Base-by-base conservation (phyloP, 192 early-diverging fungal genomes). In the Rhizophagus sp. region DNA sequence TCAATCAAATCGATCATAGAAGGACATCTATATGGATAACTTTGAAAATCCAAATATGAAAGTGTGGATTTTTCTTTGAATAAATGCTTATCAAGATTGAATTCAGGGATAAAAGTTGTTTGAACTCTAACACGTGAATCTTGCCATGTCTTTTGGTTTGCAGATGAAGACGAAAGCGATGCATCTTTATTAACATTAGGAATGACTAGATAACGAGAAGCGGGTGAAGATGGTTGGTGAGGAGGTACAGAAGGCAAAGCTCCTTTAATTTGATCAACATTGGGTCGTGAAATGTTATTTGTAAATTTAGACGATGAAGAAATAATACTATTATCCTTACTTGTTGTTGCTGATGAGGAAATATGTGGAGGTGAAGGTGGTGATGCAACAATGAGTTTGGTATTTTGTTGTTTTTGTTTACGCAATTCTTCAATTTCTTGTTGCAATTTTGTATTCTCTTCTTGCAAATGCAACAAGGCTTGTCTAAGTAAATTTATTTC, bases 401-500 rank as follows among this genome's bases (percentile, higher is more conserved):
- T 30, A n/a, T 25, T 13, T 22, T 63, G n/a, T 27, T 63, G 62
- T 4, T 49, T 41, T 39, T 67, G 76, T 44, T 78, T 78, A 22
- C 77, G 77, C 34, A 79, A 57, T 79, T 68, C 47, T 68, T 79
- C 62, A 25, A 79, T 66, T 79, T 79, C 77, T 49, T 69, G 62
- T 69, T 66, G 41, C 44, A 79, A 69, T 52, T 68, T 79, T 57
- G 65, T 69, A n/a, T 79, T 79, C 49, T 79, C 77, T 52, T 79
- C 77, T 79, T 79, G 77, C 22, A 79, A 57, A 22, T 69, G 65
- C 34, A 44, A 15, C 27, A 79, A 62, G 2, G 77, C 77, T 68
- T 79, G 77, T 69, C 50, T 27, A 49, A 79, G 66, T 27, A 79
- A n/a, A 79, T 79, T 79, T 50, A 79, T 79, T 57, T 79, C 77